Base-by-base conservation (phyloP, 805 yeast species). In the Nakazawaea wyomingensis region DNA sequence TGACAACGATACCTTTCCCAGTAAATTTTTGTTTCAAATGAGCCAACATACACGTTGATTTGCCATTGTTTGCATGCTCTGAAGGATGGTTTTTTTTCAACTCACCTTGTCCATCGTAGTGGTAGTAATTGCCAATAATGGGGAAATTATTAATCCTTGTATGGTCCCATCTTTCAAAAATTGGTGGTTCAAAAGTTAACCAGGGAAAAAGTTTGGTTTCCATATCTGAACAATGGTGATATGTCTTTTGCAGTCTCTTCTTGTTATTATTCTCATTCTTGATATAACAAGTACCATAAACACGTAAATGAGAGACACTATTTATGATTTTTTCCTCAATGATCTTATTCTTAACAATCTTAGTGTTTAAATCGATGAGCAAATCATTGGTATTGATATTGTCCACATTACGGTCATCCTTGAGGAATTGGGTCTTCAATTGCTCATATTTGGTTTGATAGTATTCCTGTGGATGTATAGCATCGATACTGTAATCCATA, bases 1-100 rank as follows among this genome's bases (percentile, higher is more conserved):
- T 70, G 4, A 80, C 54, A 1, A 76, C 83, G 16, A 78, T 72
- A 2, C 86, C 86, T 46, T 59, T 61, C 3, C 80, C 80, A 11
- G 57, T 58, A 22, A 62, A 48, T 24, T 56, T 49, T 5, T 48
- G 36, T 32, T 60, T 59, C 27, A 65, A 45, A 7, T 45, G 46
- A 35, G 59, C 58, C 13, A 66, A 37, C 34, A 59, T 49, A 46
- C 69, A 64, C n/a, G n/a, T n/a, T n/a, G n/a, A n/a, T n/a, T n/a
- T n/a, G n/a, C n/a, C n/a, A n/a, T n/a, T n/a, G n/a, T n/a, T n/a
- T n/a, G n/a, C n/a, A n/a, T n/a, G n/a, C n/a, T n/a, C n/a, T n/a
- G n/a, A n/a, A n/a, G n/a, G n/a, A n/a, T n/a, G n/a, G n/a, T n/a
- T n/a, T n/a, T n/a, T n/a, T n/a, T n/a, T n/a, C n/a, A n/a, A n/a